These are phyloP conservation scores for Alternaria brassicicola DNA, from an alignment of 2,329 filamentous ascomycete species.

Conservation along the genomic window DNA sequence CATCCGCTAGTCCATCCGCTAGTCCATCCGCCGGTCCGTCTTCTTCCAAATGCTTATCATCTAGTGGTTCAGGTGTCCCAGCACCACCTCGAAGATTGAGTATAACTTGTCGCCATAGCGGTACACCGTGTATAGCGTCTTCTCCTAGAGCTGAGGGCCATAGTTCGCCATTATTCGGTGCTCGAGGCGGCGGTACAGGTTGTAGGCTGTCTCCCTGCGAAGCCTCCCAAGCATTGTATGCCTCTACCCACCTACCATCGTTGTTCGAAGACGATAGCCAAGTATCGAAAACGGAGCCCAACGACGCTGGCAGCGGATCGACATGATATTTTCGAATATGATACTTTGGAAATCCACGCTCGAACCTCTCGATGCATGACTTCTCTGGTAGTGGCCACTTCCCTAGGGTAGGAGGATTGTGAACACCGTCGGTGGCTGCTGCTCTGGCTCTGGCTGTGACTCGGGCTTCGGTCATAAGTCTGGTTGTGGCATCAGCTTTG, in stretches of 20 bases:
- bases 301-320: background rate
- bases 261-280: background rate
- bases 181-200: background rate
- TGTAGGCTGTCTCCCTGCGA: background rate
- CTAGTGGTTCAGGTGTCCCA: background rate
- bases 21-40: background rate
- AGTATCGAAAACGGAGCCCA: background rate
- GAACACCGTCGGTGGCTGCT: background rate
- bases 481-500: background rate
- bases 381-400: background rate
- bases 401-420: background rate
- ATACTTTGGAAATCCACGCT: background rate
- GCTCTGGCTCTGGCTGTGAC: background rate
- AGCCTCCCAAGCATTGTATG: background rate
- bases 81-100: background rate
- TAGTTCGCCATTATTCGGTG: background rate
- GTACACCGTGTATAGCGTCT: background rate
- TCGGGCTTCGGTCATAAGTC: background rate
- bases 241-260: background rate
- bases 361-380: background rate
- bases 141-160: no score
- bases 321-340: background rate
- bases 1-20: no score
- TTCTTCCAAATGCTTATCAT: background rate
- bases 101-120: background rate